Percentiles rank a stretch among this genome's conserved stretches.
phyloP scores from a whole-genome alignment of 169 alveolate genomes.

The Cryptosporidium parvum region DNA sequence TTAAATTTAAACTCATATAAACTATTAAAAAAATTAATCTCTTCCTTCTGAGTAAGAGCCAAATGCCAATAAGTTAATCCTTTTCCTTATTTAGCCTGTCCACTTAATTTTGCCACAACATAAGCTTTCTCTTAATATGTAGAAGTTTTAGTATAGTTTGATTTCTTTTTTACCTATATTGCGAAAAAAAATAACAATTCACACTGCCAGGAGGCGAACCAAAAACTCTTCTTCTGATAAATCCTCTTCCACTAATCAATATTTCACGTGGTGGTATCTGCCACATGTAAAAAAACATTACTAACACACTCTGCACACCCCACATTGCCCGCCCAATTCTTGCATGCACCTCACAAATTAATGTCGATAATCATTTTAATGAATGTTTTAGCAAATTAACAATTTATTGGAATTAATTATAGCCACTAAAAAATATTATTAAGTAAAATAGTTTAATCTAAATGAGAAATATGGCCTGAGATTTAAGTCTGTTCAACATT shows the following conservation, averaged over 20 bases:
- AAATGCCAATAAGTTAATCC: constrained; percentile 1
- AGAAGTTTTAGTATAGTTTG: background rate
- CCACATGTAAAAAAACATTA: constrained; percentile 70
- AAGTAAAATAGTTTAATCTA: background rate
- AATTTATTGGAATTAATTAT: constrained; percentile 2
- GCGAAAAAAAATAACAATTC: background rate
- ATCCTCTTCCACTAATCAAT: constrained; percentile 45
- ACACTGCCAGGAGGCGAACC: constrained; percentile 4
- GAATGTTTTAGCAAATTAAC: background rate
- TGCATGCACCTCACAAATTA: constrained; percentile 49
- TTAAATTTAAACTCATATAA: constrained; percentile 4
- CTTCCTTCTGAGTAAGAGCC: constrained; percentile 3
- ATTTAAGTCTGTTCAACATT: background rate
- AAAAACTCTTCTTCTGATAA: background rate
- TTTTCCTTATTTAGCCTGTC: constrained; percentile 7
- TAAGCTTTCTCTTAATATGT: background rate
- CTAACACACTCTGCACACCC: constrained; percentile 76
- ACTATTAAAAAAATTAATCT: background rate
- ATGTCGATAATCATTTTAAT: constrained; percentile 10
- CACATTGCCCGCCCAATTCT: constrained; percentile 45
- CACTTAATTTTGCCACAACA: constrained; percentile 20
- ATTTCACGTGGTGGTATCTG: constrained; percentile 74
- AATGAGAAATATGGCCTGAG: background rate
- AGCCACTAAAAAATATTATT: background rate
- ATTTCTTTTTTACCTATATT: background rate